Base-by-base conservation (phyloP, 495 filamentous ascomycete species). In the Clavariopsis aquatica region DNA sequence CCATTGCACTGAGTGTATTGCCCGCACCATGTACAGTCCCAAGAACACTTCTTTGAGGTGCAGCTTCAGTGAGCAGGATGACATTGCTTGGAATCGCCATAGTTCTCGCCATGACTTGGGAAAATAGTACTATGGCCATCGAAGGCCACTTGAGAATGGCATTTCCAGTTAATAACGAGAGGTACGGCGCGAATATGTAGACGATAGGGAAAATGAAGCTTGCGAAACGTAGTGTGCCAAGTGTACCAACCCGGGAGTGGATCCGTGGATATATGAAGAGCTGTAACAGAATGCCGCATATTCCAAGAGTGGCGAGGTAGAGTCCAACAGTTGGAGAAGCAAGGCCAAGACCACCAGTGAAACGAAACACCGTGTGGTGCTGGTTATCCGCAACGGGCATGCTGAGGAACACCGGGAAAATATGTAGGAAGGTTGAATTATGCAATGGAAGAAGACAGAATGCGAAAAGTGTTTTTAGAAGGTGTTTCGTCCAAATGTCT, bases 391-490 rank as follows among this genome's bases (percentile, higher is more conserved):
- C 80, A 5, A 67, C 68, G 0, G 88, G 89, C 69, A 86, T 86
- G 72, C 92, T 88, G 66, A 96, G 82, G 69, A 92, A 93, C 2
- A 93, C 87, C 0, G 90, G 88, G 47, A 69, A 66, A 20, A 69
- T 34, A 46, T 69, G 67, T 72, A 94, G 89, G 71, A 84, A 94
- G 1, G 88, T 87, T 49, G 92, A 84, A 12, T 83, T 84, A 65
- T 94, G 90, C 26, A 93, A 78, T 3, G 91, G 87, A 27, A 93
- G 79, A 36, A 92, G 77, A 15, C 84, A 87, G 71, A 94, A 96
- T 0, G 84, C 80, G 6, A 91, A 49, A 2, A 97, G 79, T 57
- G 92, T 89, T 36, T 95, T 79, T 27, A 81, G 78, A 0, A 91
- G 89, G 65, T 96, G 90, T 0, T 77, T 78, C 0, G 85, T 87